Evolutionary conservation across 2,329 filamentous ascomycete genomes (phyloP).

Genomic region (Diplocarpon mali): DNA sequence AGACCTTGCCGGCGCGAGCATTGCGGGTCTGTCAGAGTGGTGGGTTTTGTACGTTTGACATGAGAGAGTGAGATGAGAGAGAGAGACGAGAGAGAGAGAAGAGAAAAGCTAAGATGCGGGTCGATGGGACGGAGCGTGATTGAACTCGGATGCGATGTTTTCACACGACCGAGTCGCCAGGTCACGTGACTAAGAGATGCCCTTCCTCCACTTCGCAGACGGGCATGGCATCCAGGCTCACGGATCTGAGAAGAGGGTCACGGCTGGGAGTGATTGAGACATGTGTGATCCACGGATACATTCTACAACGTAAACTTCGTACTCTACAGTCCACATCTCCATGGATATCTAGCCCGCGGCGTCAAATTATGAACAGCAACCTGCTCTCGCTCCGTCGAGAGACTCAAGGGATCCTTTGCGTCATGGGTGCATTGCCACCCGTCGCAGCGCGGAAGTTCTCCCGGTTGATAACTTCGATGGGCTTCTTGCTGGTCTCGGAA

Average conservation of each 20-base stretch:
- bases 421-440: constrained; percentile 23
- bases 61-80: neutral
- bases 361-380: neutral
- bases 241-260: too few species aligned
- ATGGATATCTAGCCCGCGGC: neutral
- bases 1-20: constrained; percentile 3
- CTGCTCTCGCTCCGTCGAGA: neutral
- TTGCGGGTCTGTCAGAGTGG: neutral
- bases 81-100: too few species aligned
- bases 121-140: too few species aligned
- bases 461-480: constrained; percentile 44
- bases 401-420: neutral
- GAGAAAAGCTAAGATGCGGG: too few species aligned
- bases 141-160: neutral
- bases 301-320: neutral
- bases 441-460: constrained; percentile 33
- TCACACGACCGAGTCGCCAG: constrained; percentile 13
- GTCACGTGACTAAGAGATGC: constrained; percentile 13
- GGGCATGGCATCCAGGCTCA: too few species aligned
- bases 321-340: neutral
- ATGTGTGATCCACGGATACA: too few species aligned
- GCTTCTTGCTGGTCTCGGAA: constrained; percentile 40
- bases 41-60: neutral
- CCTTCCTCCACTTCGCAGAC: too few species aligned
- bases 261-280: neutral